Conservation (phyloP, 176 grass and related monocot species). For the Musa acuminata region DNA sequence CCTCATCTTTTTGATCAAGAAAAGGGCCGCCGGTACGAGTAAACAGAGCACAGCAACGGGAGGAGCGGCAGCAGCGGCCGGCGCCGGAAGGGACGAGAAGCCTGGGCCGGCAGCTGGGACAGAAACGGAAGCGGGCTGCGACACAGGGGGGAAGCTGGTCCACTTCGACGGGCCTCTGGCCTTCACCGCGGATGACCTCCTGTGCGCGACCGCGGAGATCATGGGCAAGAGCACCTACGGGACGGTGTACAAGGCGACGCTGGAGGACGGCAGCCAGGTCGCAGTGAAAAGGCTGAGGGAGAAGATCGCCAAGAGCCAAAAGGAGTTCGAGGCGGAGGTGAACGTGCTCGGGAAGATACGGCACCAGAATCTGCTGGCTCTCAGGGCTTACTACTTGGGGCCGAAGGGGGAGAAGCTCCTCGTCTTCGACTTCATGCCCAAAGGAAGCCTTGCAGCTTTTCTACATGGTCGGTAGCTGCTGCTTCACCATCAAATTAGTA, state of each 20-base stretch:
- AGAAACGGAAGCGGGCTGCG: constrained; percentile 28
- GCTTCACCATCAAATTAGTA: not conserved
- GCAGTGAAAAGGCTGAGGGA: constrained; percentile 85
- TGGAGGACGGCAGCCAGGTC: constrained; percentile 81
- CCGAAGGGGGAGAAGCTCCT: constrained; percentile 98
- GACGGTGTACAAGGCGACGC: constrained; percentile 87
- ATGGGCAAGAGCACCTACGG: constrained; percentile 97
- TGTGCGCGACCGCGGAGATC: constrained; percentile 95
- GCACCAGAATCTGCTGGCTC: constrained; percentile 67
- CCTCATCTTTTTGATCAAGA: constrained; percentile 39
- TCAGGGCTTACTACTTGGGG: constrained; percentile 71
- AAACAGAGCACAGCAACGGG: constrained; percentile 13
- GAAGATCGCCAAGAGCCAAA: constrained; percentile 81
- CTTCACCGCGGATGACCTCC: constrained; percentile 80
- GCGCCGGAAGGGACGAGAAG: constrained; percentile 38
- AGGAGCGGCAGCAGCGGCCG: constrained; percentile 16
- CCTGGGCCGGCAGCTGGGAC: constrained; percentile 7
- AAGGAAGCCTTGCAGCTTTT: constrained; percentile 73
- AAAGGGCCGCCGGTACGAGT: constrained; percentile 29
- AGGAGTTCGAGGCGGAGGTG: constrained; percentile 84
- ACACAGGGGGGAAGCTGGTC: constrained; percentile 68
- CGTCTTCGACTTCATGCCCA: constrained; percentile 91
- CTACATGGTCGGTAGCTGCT: constrained; percentile 46
- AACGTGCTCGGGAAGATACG: constrained; percentile 63
- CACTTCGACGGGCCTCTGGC: constrained; percentile 64